Base-by-base conservation (phyloP, 2,329 filamentous ascomycete species). In the Balansia obtecta region DNA sequence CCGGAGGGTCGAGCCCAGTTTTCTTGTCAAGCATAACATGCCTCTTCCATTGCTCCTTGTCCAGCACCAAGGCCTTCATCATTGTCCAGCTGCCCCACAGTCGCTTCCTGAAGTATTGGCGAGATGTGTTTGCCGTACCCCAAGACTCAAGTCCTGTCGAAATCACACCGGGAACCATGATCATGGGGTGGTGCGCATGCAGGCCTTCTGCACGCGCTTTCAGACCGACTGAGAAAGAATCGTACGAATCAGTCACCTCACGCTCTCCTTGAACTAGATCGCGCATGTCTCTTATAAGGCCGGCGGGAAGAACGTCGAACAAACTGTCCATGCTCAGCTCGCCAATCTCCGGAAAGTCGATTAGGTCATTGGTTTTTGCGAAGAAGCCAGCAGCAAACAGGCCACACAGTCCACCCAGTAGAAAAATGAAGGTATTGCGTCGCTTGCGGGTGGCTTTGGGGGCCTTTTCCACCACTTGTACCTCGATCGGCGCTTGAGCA, bases 11-110 rank as follows among this genome's bases (percentile, higher is more conserved):
- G 20, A 98, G 73, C 0, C 93, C 93, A 0, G 91, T 96, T 38
- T 80, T 68, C 65, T 91, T 90, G 67, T 98, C 93, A 11, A 98
- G 76, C 90, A 97, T 97, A 58, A 98, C 88, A 65, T 98, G 93
- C 60, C 74, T 83, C 72, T 96, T 98, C 93, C 93, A 98, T 34
- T 79, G 76, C 30, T 94, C 83, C 68, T 97, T 96, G 66, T 97
- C 93, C 60, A 95, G 69, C 1, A 98, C 88, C 56, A 98, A 70
- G 0, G 93, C 91, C 46, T 85, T 80, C 89, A 98, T 96, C 93
- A 98, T 98, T 56, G 81, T 95, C 93, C 94, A 98, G 58, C 88
- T 95, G 4, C 93, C 93, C 93, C 93, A 98, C 46, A 98, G 71
- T 49, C 93, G 77, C 70, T 94, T 95, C 55, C 93, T 78, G 67